Conservation (phyloP, 257 asterid species). For the Euphrasia confusa region DNA sequence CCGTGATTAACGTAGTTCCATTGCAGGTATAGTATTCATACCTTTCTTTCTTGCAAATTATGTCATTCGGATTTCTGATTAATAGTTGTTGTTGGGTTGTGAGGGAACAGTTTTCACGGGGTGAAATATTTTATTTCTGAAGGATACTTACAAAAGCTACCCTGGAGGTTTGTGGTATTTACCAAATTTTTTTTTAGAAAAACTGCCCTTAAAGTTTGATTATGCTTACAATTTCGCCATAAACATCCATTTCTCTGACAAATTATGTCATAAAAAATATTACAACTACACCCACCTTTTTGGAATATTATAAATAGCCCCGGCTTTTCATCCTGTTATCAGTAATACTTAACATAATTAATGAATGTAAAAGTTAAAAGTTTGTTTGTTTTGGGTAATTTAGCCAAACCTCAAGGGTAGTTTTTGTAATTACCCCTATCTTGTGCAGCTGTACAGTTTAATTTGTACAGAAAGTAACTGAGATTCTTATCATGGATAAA, state of each 20-base stretch:
- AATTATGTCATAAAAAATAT: neutral
- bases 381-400: too few relatives aligned
- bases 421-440: neutral
- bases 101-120: too few relatives aligned
- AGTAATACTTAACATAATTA: too few relatives aligned
- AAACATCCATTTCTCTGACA: neutral
- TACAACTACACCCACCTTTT: neutral
- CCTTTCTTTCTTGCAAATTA: conserved; percentile 5
- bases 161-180: neutral
- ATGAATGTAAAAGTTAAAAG: too few relatives aligned
- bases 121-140: neutral
- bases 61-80: neutral
- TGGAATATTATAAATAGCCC: neutral
- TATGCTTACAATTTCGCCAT: neutral
- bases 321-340: too few relatives aligned
- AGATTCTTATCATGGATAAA: too few relatives aligned
- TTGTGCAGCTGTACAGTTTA: neutral
- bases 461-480: too few relatives aligned
- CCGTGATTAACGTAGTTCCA: conserved; percentile 85
- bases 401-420: neutral
- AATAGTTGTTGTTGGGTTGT: too few relatives aligned
- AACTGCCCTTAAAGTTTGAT: neutral
- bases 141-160: neutral
- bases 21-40: conserved; percentile 61
- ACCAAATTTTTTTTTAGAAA: too few relatives aligned